Evolutionary conservation across 495 filamentous ascomycete genomes (phyloP), one percentile per base, ranked within the genome.

Genomic region (Polyplosphaeria fusca): DNA sequence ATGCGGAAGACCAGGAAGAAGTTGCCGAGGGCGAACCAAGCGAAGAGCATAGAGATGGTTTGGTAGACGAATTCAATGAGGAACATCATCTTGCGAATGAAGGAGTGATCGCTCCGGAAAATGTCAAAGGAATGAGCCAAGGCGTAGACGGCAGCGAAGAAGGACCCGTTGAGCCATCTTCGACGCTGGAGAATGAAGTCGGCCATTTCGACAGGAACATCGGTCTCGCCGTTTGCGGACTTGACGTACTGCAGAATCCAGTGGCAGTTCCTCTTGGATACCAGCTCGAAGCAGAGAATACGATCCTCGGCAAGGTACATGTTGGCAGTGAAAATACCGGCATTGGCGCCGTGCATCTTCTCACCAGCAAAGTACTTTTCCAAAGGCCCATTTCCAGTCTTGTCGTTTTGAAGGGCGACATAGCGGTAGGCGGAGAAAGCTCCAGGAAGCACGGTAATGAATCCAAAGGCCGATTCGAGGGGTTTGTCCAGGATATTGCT

Each of bases 251-350:
- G 89, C 60, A 99, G 73, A 55, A 97, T 86, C 94, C 94, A 99
- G 72, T 88, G 84, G 69, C 89, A 95, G 67, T 95, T 96, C 49
- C 94, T 84, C 74, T 99, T 99, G 19, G 91, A 85, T 44, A 99
- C 94, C 38, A 99, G 87, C 73, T 99, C 94, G 75, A 96, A 99
- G 72, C 94, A 99, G 30, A 99, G 83, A 66, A 99, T 99, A 74
- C 94, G 89, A 81, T 99, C 94, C 71, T 99, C 94, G 37, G 94
- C 94, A 53, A 99, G 82, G 68, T 99, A 99, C 94, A 99, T 99
- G 71, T 99, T 99, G 59, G 94, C 91, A 9, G 90, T 95, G 77
- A 99, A 97, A 63, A 97, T 94, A 69, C 91, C 94, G 3, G 94
- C 94, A 62, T 93, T 91, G 35, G 85, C 80, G 68, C 93, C 94